Conservation (phyloP, 148 eudicot species). For the Camellia granthamiana region DNA sequence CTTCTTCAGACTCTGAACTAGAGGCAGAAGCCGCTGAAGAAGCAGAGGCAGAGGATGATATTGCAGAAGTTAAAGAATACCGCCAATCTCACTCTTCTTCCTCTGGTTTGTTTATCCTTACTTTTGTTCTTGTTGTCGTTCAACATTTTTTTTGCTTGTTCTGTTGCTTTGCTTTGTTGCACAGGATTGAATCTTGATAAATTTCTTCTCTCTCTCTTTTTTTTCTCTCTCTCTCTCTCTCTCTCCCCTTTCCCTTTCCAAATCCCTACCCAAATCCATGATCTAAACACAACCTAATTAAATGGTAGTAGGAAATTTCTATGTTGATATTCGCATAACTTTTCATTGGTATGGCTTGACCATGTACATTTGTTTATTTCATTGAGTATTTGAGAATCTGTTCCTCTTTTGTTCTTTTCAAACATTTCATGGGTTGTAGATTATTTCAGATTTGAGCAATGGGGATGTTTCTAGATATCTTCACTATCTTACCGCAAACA, state of each 20-base stretch:
- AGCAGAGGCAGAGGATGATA: constrained; percentile 35
- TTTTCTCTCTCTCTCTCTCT: background rate
- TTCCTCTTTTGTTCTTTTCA: background rate
- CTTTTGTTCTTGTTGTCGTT: background rate
- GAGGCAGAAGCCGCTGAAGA: constrained; percentile 46
- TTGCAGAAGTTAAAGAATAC: constrained; percentile 23
- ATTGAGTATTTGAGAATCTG: background rate
- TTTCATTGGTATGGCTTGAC: background rate
- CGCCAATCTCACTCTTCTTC: constrained; percentile 41
- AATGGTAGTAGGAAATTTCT: background rate
- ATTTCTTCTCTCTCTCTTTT: no score
- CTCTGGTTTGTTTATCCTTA: constrained; percentile 40
- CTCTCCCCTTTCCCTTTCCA: no score
- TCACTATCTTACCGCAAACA: background rate
- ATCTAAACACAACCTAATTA: no score
- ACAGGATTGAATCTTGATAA: no score
- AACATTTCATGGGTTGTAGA: constrained; percentile 1
- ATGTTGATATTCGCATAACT: background rate
- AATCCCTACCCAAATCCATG: no score
- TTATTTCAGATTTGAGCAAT: background rate
- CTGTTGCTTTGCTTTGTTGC: background rate
- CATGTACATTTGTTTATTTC: background rate
- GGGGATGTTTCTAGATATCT: constrained; percentile 4
- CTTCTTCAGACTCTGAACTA: constrained; percentile 62
- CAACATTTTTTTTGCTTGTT: background rate